Evolutionary conservation across 257 asterid species (phyloP), one percentile per base, ranked within the genome.

Genomic region (Penstemon barbatus): DNA sequence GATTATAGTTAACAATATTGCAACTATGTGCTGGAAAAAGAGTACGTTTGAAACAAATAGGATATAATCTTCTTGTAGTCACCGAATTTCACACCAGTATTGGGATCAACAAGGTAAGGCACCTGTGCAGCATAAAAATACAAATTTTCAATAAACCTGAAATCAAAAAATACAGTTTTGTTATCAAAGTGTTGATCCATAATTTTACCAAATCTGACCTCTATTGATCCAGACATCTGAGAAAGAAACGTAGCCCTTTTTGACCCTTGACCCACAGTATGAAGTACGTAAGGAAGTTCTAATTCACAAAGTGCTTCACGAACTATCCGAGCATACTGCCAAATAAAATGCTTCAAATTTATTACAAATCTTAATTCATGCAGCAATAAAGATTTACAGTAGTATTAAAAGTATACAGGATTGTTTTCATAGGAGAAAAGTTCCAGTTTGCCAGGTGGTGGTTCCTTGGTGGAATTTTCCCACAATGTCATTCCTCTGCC

Each of bases 401-500:
- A 12, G 54, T 18, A 62, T 15, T n/a, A 2, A 9, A 8, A 63
- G 65, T 87, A 84, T 83, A 89, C 94, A 3, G 91, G 82, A 68
- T 83, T 84, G 73, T 89, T 89, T 75, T 87, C 97, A 44, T 80
- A 87, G 9, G 97, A 85, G 76, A 82, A 89, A 65, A 87, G 95
- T 71, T 89, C 92, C 84, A 89, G 74, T 60, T 82, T 87, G 56
- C 39, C 70, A 3, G 81, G 71, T 44, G 93, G 95, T 11, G 81
- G 72, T 74, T 84, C 93, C 65, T 76, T 79, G 41, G 43, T 64
- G n/a, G 92, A 79, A 61, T 82, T 81, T 41, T 77, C 79, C 95
- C 97, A 89, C 49, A 85, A 74, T 59, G 95, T 77, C 97, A 89
- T 85, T 78, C 95, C 97, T 70, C 90, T 84, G 76, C 97, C 97